phyloP scores from a whole-genome alignment of 2,329 filamentous ascomycete species.

The Penicillium sp. region DNA sequence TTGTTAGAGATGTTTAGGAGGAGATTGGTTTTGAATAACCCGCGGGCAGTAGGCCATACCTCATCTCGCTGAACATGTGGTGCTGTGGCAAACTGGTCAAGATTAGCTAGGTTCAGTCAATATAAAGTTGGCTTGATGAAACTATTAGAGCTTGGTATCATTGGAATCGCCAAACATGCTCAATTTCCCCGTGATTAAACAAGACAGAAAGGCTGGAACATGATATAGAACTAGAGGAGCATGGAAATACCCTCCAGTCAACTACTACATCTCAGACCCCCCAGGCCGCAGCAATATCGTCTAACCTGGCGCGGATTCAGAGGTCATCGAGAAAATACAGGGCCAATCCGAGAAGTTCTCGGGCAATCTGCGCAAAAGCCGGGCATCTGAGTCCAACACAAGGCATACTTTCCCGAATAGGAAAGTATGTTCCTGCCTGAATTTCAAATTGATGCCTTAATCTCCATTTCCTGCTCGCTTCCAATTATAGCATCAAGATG shows the following conservation, averaged over 20 bases:
- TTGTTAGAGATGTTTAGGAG: not conserved
- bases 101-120: slow-evolving; percentile 12
- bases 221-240: not conserved
- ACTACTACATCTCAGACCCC: not conserved
- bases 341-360: not conserved
- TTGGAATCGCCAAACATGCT: not conserved
- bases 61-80: slow-evolving; percentile 95
- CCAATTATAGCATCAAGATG: not conserved
- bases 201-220: not conserved
- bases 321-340: not conserved
- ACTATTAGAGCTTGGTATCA: not conserved
- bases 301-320: not conserved
- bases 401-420: not conserved
- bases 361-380: not conserved
- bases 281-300: not conserved
- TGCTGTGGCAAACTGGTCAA: slow-evolving; percentile 74
- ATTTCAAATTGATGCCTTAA: not conserved
- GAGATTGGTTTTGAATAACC: not conserved
- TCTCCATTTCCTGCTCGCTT: not conserved
- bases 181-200: not conserved
- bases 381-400: not conserved
- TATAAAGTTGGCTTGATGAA: not conserved
- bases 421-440: not conserved
- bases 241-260: not conserved
- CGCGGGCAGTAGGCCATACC: slow-evolving; percentile 37